Evolutionary conservation across 2,329 filamentous ascomycete genomes (phyloP).

Genomic region (Fusarium xylarioides): DNA sequence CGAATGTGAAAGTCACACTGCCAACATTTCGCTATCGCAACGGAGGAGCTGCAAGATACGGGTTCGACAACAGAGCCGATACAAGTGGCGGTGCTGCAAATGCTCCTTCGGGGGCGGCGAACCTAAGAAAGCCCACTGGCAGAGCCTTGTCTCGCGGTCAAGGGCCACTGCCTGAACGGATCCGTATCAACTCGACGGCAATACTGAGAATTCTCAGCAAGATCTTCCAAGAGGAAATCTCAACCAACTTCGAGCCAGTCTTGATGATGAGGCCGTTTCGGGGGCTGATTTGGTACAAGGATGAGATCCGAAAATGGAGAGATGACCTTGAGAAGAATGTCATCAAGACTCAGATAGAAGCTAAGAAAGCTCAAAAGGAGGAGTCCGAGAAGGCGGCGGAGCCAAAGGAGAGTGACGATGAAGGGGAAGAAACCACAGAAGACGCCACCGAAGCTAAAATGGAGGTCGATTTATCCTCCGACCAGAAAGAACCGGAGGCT

Average conservation of each 20-base stretch:
- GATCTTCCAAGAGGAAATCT: not conserved
- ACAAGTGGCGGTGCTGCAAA: not conserved
- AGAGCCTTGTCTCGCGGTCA: not conserved
- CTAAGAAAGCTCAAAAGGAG: not conserved
- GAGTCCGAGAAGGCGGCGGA: not conserved
- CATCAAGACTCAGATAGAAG: not conserved
- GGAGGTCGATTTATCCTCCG: not conserved
- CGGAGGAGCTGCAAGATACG: not conserved
- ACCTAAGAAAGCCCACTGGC: not conserved
- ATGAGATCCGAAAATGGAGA: not conserved
- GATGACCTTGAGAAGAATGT: not conserved
- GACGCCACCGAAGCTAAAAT: not conserved
- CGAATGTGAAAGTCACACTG: fast-evolving
- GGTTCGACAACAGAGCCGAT: not conserved
- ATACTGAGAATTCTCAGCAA: not conserved
- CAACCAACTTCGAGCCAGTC: not conserved
- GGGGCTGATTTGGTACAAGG: not conserved
- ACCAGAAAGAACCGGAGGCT: not conserved
- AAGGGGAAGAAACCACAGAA: not conserved
- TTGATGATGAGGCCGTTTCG: not conserved
- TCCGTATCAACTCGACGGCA: not conserved
- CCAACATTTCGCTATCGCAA: not conserved
- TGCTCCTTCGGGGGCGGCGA: not conserved
- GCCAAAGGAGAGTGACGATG: fast-evolving
- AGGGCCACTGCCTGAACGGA: not conserved